Evolutionary conservation across 495 filamentous ascomycete genomes (phyloP).

Genomic region (Recurvomyces mirabilis): DNA sequence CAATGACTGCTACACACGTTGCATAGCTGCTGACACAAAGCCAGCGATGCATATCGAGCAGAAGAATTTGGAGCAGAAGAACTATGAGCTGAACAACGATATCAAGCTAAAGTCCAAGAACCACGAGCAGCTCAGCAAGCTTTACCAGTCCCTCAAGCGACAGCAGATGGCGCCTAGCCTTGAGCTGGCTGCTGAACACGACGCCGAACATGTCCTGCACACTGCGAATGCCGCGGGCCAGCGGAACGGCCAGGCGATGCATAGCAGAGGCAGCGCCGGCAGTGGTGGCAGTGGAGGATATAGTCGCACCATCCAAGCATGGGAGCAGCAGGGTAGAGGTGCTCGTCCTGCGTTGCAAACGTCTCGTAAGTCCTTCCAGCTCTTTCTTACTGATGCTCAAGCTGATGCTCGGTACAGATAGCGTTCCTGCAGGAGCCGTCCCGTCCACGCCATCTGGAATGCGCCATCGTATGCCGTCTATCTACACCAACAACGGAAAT

Average conservation of each 20-base stretch:
- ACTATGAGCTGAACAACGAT: slow-evolving; percentile 58
- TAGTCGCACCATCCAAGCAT: slow-evolving; percentile 5
- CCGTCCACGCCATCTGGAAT: too few species aligned
- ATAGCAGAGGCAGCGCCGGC: slow-evolving; percentile 40
- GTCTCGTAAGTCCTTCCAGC: slow-evolving; percentile 8
- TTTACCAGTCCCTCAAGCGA: slow-evolving; percentile 74
- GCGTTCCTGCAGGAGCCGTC: too few species aligned
- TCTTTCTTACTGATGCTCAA: too few species aligned
- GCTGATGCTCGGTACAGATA: too few species aligned
- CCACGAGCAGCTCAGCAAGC: slow-evolving; percentile 65
- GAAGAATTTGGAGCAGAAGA: slow-evolving; percentile 59
- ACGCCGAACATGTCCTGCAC: slow-evolving; percentile 42
- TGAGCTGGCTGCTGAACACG: slow-evolving; percentile 57
- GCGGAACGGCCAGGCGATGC: slow-evolving; percentile 16
- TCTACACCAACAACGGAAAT: too few species aligned
- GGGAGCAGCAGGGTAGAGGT: slow-evolving; percentile 2
- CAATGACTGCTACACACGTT: not conserved
- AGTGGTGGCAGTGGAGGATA: slow-evolving; percentile 28
- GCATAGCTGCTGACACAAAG: not conserved
- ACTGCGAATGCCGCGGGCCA: not conserved
- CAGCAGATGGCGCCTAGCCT: slow-evolving; percentile 58
- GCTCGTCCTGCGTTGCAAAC: slow-evolving; percentile 3
- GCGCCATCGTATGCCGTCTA: too few species aligned
- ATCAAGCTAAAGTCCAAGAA: slow-evolving; percentile 65
- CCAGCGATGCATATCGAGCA: slow-evolving; percentile 57